These are phyloP conservation scores for Coemansia sp. DNA, from an alignment of 192 early-diverging fungal genomes.

Conservation along the genomic window DNA sequence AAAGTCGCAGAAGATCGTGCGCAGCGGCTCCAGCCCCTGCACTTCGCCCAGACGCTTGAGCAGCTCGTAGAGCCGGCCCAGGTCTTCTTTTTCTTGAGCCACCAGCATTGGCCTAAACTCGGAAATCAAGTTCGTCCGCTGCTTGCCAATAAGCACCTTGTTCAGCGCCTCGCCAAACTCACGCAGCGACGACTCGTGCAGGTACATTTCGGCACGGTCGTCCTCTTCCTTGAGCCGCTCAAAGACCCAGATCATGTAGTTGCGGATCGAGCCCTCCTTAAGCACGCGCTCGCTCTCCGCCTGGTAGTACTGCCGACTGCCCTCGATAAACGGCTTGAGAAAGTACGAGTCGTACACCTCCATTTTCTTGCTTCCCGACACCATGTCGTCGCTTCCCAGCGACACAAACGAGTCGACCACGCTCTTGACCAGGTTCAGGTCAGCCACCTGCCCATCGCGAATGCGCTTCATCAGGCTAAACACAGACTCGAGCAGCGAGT, in stretches of 20 bases:
- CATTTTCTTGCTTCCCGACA: slow-evolving; percentile 74
- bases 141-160: slow-evolving; percentile 80
- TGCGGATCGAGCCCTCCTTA: slow-evolving; percentile 83
- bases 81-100: slow-evolving; percentile 83
- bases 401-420: slow-evolving; percentile 92
- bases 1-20: slow-evolving; percentile 72
- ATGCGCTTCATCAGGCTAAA: slow-evolving; percentile 72
- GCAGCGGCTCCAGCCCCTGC: slow-evolving; percentile 78
- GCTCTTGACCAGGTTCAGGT: slow-evolving; percentile 79
- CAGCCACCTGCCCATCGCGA: slow-evolving; percentile 85
- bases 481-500: slow-evolving; percentile 49
- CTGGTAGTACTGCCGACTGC: slow-evolving; percentile 85
- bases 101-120: slow-evolving; percentile 91
- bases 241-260: slow-evolving; percentile 92
- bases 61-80: slow-evolving; percentile 84
- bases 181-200: slow-evolving; percentile 78
- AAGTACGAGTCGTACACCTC: slow-evolving; percentile 89
- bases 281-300: slow-evolving; percentile 88
- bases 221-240: slow-evolving; percentile 81
- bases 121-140: slow-evolving; percentile 78
- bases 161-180: slow-evolving; percentile 82
- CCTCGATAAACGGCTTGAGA: slow-evolving; percentile 76
- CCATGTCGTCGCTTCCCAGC: slow-evolving; percentile 67
- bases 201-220: slow-evolving; percentile 79
- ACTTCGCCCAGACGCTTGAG: slow-evolving; percentile 68